phyloP scores from a whole-genome alignment of 73 alveolate genomes.

The Uronychia binucleata region DNA sequence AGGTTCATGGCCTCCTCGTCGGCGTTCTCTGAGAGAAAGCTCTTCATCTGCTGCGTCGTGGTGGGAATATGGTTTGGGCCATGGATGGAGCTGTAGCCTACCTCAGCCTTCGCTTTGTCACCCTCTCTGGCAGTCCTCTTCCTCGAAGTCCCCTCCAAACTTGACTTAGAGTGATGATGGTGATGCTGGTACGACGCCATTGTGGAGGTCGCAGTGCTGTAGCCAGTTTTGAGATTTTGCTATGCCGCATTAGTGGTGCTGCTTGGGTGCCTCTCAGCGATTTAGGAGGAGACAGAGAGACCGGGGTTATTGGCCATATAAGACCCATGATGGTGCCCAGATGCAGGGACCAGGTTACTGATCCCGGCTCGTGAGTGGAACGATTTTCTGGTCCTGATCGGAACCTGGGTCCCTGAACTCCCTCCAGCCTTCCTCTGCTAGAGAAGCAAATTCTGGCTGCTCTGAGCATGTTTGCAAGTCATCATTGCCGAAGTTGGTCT shows the following conservation, averaged over 20 bases:
- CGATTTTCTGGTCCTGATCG: neutral
- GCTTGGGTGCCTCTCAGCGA: neutral
- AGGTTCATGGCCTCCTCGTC: neutral
- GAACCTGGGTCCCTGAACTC: neutral
- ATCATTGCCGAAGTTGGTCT: neutral
- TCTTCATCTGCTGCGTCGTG: neutral
- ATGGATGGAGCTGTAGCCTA: conserved; percentile 1
- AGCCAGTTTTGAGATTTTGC: neutral
- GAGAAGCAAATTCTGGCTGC: neutral
- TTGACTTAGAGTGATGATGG: neutral
- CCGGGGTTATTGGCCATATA: neutral
- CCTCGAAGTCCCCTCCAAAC: neutral
- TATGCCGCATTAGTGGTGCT: neutral
- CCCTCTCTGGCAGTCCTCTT: neutral
- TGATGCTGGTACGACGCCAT: neutral
- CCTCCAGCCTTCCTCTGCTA: neutral
- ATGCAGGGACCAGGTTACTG: neutral
- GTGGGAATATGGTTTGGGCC: neutral
- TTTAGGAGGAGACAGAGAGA: neutral
- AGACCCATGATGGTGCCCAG: neutral
- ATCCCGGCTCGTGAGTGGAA: neutral
- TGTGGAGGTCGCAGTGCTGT: neutral
- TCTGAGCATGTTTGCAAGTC: conserved; percentile 2
- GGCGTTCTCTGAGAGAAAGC: neutral
- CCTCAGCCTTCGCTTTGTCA: neutral